phyloP scores from a whole-genome alignment of 1,284 basidiomycete species.

The Erythrobasidium hasegawianum region DNA sequence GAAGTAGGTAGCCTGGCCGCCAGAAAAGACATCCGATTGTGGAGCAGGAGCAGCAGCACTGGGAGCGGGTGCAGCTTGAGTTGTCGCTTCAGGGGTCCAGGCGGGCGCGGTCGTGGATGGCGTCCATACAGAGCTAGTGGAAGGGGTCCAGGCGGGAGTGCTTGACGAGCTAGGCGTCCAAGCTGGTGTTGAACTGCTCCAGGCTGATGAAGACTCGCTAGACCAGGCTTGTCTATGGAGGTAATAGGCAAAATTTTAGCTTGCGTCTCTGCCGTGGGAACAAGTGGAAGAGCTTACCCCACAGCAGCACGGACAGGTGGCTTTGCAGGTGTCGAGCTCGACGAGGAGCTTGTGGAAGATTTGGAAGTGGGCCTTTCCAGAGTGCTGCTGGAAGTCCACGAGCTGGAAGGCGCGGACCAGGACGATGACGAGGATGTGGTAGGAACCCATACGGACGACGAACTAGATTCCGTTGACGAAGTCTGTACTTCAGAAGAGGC shows the following conservation, averaged over 20 bases:
- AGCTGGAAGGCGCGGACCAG: constrained; percentile 4
- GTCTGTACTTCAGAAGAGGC: neutral
- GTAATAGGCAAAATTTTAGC: too few relatives aligned
- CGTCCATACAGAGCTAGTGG: constrained; percentile 2
- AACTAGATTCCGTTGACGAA: neutral
- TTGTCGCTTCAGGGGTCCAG: neutral
- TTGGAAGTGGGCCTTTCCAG: too few relatives aligned
- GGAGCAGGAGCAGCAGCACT: neutral
- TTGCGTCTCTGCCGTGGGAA: too few relatives aligned
- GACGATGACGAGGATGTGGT: neutral
- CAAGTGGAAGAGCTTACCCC: neutral
- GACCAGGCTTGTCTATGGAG: neutral
- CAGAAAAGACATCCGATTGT: neutral
- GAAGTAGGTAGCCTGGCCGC: constrained; percentile 10
- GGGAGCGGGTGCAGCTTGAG: constrained; percentile 5
- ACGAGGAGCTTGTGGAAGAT: too few relatives aligned
- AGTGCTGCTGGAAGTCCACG: too few relatives aligned
- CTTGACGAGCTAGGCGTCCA: neutral
- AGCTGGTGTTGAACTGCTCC: neutral
- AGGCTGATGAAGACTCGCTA: constrained; percentile 1
- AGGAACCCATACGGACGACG: neutral
- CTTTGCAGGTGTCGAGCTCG: neutral
- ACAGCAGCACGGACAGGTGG: neutral
- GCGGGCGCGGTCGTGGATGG: neutral
- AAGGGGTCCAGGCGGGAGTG: neutral